Evolutionary conservation across 768 basidiomycete species (phyloP).

Genomic region (Hortiboletus campestris): DNA sequence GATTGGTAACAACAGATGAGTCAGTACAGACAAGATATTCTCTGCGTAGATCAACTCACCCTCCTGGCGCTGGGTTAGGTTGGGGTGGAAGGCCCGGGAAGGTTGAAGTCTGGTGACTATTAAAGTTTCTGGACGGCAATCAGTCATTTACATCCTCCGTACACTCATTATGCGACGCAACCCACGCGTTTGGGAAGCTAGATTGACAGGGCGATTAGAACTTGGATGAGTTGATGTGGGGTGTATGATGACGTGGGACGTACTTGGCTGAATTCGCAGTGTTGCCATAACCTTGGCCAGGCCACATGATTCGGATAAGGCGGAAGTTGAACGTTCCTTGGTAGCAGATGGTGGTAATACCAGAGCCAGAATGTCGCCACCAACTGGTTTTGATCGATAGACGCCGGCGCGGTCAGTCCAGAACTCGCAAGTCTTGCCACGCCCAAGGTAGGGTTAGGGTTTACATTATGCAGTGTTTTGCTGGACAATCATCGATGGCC

Average conservation of each 20-base stretch:
- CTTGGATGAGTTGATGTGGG: not conserved
- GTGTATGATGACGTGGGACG: not conserved
- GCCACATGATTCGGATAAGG: not conserved
- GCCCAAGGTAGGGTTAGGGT: too few species aligned
- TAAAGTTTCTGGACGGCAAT: not conserved
- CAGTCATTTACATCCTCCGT: not conserved
- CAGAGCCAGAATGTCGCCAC: not conserved
- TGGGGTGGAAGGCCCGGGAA: conserved; percentile 2
- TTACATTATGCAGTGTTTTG: too few species aligned
- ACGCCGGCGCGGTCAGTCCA: too few species aligned
- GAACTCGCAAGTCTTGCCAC: too few species aligned
- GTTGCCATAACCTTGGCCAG: not conserved
- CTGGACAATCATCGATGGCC: too few species aligned
- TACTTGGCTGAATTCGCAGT: conserved; percentile 8
- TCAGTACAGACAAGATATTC: not conserved
- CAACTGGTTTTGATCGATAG: too few species aligned
- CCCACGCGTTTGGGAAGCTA: conserved; percentile 18
- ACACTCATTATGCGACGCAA: not conserved
- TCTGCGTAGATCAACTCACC: conserved; percentile 8
- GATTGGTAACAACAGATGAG: conserved; percentile 24
- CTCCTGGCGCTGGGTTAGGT: conserved; percentile 1
- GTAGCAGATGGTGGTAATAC: not conserved
- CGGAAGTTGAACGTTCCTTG: not conserved
- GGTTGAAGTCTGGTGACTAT: not conserved
- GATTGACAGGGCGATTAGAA: not conserved